Conservation (phyloP, 2,329 filamentous ascomycete genomes). For the Canariomyces notabilis region DNA sequence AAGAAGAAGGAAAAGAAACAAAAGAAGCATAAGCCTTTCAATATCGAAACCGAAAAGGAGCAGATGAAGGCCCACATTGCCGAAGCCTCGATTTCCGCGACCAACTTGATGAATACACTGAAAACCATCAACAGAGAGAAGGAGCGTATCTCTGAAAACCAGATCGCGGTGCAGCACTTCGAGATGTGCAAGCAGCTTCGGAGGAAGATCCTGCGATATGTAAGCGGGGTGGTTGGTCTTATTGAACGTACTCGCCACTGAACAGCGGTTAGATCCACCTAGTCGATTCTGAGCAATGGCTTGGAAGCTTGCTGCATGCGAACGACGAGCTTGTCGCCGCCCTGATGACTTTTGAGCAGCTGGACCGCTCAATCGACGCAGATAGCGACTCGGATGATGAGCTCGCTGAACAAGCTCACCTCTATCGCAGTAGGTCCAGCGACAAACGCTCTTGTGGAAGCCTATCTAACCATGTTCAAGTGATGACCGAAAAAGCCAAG, state of each 20-base stretch:
- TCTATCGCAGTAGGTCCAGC: conserved; percentile 52
- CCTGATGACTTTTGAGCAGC: conserved; percentile 88
- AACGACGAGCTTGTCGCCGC: conserved; percentile 95
- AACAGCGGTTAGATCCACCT: conserved; percentile 63
- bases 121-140: conserved; percentile 87
- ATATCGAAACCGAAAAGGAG: conserved; percentile 80
- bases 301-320: conserved; percentile 84
- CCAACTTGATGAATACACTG: conserved; percentile 79
- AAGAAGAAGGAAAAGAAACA: conserved; percentile 49
- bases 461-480: conserved; percentile 32
- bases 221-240: conserved; percentile 31
- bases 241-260: conserved; percentile 15
- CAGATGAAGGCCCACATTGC: conserved; percentile 85
- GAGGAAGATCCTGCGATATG: conserved; percentile 79
- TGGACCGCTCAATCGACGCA: conserved; percentile 78
- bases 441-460: neutral
- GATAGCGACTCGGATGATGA: conserved; percentile 68
- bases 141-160: conserved; percentile 82
- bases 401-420: conserved; percentile 60
- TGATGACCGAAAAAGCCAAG: conserved; percentile 50
- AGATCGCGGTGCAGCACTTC: conserved; percentile 68
- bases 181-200: conserved; percentile 82
- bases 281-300: conserved; percentile 85
- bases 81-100: conserved; percentile 83
- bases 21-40: conserved; percentile 64